A percentile compares a stretch with the other conserved stretches of the same genome.
Conservation (phyloP, 768 basidiomycete genomes). For the Kwoniella europaea region DNA sequence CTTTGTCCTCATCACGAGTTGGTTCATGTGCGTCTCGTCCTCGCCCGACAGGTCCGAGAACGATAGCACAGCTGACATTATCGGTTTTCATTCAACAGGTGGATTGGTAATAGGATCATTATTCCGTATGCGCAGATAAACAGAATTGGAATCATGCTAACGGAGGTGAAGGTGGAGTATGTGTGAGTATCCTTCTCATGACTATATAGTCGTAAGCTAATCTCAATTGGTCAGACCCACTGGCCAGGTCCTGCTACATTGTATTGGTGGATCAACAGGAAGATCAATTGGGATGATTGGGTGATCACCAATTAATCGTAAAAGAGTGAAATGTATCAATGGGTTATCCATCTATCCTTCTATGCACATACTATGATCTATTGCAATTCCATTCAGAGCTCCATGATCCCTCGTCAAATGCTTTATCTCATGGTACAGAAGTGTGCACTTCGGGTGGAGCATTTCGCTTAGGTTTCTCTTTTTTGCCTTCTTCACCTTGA, state of each 20-base stretch:
- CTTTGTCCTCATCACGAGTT: too few species aligned
- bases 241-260: slow-evolving; percentile 11
- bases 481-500: slow-evolving; percentile 34
- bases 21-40: too few species aligned
- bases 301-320: background rate
- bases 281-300: slow-evolving; percentile 14
- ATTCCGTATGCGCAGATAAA: background rate
- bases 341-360: background rate
- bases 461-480: slow-evolving; percentile 8
- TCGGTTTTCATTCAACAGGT: background rate
- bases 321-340: background rate
- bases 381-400: background rate
- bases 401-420: background rate
- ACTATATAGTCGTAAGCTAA: background rate
- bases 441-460: slow-evolving; percentile 17
- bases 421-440: slow-evolving; percentile 8
- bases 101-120: background rate
- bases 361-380: background rate
- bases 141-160: slow-evolving; percentile 5
- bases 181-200: background rate
- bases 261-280: slow-evolving; percentile 13
- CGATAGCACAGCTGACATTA: too few species aligned
- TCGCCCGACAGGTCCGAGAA: too few species aligned
- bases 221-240: slow-evolving; percentile 1
- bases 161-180: slow-evolving; percentile 1